These are phyloP conservation scores for Neurospora sp. DNA, from an alignment of 2,329 filamentous ascomycete genomes.

Conservation along the genomic window DNA sequence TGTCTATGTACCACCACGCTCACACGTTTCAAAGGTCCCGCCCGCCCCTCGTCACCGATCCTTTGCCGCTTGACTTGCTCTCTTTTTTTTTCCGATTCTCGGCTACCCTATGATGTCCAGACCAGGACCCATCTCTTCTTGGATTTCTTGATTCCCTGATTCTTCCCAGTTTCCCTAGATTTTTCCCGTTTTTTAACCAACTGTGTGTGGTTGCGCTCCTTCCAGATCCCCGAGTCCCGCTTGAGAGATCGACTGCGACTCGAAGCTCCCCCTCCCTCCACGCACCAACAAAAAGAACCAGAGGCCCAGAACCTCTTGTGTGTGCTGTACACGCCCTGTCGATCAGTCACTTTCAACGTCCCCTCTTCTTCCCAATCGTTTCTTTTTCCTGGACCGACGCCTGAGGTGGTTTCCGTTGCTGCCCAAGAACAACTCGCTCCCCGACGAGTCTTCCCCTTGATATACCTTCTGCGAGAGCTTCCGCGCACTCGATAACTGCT, in stretches of 20 bases:
- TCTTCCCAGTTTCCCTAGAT: background rate
- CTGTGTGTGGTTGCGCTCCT: background rate
- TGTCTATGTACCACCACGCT: background rate
- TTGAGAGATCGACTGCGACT: background rate
- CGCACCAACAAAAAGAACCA: background rate
- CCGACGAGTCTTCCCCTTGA: background rate
- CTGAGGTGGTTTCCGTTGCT: background rate
- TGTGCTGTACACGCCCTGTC: background rate
- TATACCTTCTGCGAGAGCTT: background rate
- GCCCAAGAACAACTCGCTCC: background rate
- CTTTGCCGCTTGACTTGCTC: background rate
- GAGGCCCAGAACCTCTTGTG: background rate
- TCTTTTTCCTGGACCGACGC: background rate
- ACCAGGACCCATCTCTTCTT: background rate
- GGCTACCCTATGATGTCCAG: background rate
- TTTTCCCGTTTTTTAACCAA: background rate
- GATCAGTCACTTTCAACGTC: background rate
- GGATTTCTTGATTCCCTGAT: background rate
- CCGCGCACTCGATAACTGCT: background rate
- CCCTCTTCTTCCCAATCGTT: background rate
- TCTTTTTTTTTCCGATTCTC: background rate
- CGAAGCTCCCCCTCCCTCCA: background rate
- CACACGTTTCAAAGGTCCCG: background rate
- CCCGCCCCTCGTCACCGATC: background rate
- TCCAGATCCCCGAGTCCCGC: background rate